Evolutionary conservation across 805 yeast species (phyloP), one percentile per base, ranked within the genome.

Genomic region (Starmerella khaoyaiensis): DNA sequence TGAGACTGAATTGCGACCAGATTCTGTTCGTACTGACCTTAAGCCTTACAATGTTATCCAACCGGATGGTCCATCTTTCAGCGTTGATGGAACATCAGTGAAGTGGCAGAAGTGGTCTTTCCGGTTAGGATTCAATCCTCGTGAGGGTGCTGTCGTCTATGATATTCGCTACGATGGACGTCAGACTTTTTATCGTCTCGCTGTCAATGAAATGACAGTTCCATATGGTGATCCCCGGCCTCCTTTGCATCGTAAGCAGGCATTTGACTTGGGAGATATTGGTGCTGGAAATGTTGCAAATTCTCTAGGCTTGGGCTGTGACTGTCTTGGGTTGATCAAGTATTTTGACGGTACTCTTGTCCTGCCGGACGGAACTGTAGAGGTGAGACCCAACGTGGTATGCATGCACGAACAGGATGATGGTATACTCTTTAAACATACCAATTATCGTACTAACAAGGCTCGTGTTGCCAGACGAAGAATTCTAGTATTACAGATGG

Each of bases 381-480:
- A 63, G 39, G 60, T 72, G 37, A 63, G 77, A 42, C 75, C 79
- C 50, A 76, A 74, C 59, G 76, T 82, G 21, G 69, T 79, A 30
- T 79, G 93, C 64, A 65, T 79, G 71, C 93, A 79, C 54, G 93
- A 79, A 63, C 86, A 78, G 60, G 93, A 79, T 53, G 72, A 76
- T 48, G 90, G 93, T 55, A 63, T 79, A 45, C 64, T 78, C 55
- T 76, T 68, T 66, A 77, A 79, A 64, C 93, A 79, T 60, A 71
- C 74, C 45, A 79, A 79, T 65, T 79, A 73, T 66, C 70, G 90
- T 65, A 40, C 63, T 51, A 83, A 77, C 61, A 80, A 74, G 56
- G 86, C 77, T 52, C 71, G 75, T 46, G 87, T 86, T 54, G 55
- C 61, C 17, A 73, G 90, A 67, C 74, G 76, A 63, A 72, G 87